Evolutionary conservation across 1,139 yeast species (phyloP), one percentile per base, ranked within the genome.

Genomic region (Pichia sp.): DNA sequence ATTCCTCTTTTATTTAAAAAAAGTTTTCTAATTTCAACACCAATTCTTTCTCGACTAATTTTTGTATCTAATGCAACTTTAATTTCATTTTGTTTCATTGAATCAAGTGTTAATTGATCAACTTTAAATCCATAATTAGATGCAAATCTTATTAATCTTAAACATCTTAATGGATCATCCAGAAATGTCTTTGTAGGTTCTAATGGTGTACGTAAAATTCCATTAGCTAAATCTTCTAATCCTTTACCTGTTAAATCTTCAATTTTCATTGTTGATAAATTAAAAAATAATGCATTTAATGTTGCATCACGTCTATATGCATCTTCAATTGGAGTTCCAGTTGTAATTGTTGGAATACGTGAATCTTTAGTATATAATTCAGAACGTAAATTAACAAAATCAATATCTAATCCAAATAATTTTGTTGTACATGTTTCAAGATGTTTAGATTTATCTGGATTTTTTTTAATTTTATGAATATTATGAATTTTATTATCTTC

Each of bases 231-330:
- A 61, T 92, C 99, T 11, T 71, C 61, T 12, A 90, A 58, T 0
- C 99, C 99, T 24, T 61, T 60, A 0, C 75, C 77, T 0, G 98
- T 92, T 51, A 82, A 79, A 64, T 92, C 99, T 58, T 92, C 99
- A 24, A 92, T 80, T 48, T 71, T 56, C 24, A 69, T 69, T 20
- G 79, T 76, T 46, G 76, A 75, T 41, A 92, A 71, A 62, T 92
- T 92, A 65, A 84, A 92, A 60, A 92, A 92, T 32, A 92, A 67
- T 0, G 98, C 96, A 63, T 92, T 84, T 48, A 92, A 69, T 0
- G 98, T 92, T 2, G 97, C 97, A 66, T 92, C 99, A 58, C 99
- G 71, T 57, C 98, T 75, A 55, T 78, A 69, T 0, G 98, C 97
- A 64, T 92, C 99, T 58, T 92, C 87, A 51, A 78, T 75, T 0